Base-by-base conservation (phyloP, 2,329 filamentous ascomycete species). In the Trichoderma asperellum region DNA sequence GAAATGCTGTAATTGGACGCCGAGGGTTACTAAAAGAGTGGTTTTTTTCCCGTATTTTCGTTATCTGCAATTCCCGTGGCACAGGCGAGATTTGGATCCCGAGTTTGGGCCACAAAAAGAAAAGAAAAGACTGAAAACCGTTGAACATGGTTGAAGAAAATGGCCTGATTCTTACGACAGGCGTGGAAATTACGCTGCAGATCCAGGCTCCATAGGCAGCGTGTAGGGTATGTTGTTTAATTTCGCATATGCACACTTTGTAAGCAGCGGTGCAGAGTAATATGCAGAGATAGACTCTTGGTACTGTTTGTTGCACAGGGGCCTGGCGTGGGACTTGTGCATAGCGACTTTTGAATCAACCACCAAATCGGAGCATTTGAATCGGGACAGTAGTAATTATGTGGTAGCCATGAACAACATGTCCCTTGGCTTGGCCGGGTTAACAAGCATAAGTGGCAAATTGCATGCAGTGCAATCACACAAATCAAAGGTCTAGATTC, bases 111-210 rank as follows among this genome's bases (percentile, higher is more conserved):
- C 43, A 21, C n/a, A 27, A 27, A 59, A 40, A 11, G 43, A n/a
- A 32, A 40, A 59, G 21, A 7, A 49, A 34, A 34, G 10, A 12
- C 4, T 24, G 24, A 47, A 21, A 49, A 61, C 21, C 14, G 10
- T 24, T 34, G 11, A 47, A 27, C 27, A 57, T 43, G 8, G 18
- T 32, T 65, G 52, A 40, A 8, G 7, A n/a, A 62, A 64, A 64
- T 66, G 63, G 55, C 63, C 63, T 66, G 55, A 66, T 66, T 37
- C 37, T 35, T 35, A 52, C 55, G 61, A 57, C 63, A 29, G 37
- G 7, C 3, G 63, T 47, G 63, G 63, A 59, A 52, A 66, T 66
- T 66, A 43, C 43, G 10, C 35, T 55, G 61, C 61, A 64, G 47
- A 43, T 56, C 37, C 61, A 29, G 32, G 58, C 43, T 37, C 49